Conservation (phyloP, 108 stramenopile species). For the Cyclotella cryptica region DNA sequence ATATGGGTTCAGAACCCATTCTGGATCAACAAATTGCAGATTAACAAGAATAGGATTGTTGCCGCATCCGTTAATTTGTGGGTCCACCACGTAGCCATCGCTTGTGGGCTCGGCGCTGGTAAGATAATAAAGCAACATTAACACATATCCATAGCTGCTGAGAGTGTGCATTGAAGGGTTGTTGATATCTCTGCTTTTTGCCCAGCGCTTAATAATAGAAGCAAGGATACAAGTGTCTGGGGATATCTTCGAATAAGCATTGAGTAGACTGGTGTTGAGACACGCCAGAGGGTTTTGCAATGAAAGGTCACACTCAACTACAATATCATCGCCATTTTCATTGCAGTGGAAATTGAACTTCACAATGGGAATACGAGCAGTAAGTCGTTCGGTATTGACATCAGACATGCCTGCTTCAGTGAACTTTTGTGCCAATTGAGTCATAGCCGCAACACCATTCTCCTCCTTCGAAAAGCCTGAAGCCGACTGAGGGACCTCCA, state of each 20-base stretch:
- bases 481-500: slow-evolving; percentile 68
- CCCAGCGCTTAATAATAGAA: slow-evolving; percentile 96
- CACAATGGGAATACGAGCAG: slow-evolving; percentile 97
- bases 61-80: slow-evolving; percentile 10
- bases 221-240: slow-evolving; percentile 87
- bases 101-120: slow-evolving; percentile 70
- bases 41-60: slow-evolving; percentile 90
- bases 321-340: slow-evolving; percentile 59
- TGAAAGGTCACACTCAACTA: slow-evolving; percentile 96
- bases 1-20: slow-evolving; percentile 66
- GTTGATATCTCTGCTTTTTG: slow-evolving; percentile 95
- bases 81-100: slow-evolving; percentile 56
- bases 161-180: slow-evolving; percentile 94
- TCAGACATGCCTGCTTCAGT: slow-evolving; percentile 77
- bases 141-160: slow-evolving; percentile 96
- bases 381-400: slow-evolving; percentile 89
- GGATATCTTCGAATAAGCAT: slow-evolving; percentile 83
- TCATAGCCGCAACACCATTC: slow-evolving; percentile 79
- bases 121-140: slow-evolving; percentile 95
- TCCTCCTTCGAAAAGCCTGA: slow-evolving; percentile 49
- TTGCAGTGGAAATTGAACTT: slow-evolving; percentile 82
- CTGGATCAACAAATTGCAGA: slow-evolving; percentile 89
- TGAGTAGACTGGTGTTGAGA: slow-evolving; percentile 92
- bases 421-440: slow-evolving; percentile 72
- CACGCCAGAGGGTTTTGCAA: slow-evolving; percentile 96